These are phyloP conservation scores for Agrocybe chaxingu DNA, from an alignment of 768 basidiomycete genomes.

Conservation along the genomic window DNA sequence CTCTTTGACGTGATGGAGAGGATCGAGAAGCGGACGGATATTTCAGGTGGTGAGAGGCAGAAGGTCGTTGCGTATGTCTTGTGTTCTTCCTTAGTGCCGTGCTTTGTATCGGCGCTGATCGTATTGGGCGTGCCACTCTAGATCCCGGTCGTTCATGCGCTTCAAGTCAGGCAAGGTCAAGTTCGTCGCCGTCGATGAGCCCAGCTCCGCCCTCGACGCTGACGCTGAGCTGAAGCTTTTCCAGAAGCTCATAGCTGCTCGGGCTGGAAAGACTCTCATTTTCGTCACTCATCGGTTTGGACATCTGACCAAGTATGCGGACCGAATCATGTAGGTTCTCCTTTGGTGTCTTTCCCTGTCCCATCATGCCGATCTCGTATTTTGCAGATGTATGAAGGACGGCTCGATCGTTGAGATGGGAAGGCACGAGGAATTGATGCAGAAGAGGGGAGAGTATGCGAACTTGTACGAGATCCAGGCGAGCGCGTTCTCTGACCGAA, in stretches of 20 bases:
- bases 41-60: conserved; percentile 44
- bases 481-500: conserved; percentile 8
- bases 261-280: conserved; percentile 46
- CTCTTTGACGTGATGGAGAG: conserved; percentile 15
- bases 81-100: neutral
- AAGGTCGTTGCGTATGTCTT: conserved; percentile 40
- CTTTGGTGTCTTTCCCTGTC: neutral
- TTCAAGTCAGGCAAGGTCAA: conserved; percentile 30
- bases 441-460: conserved; percentile 31
- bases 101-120: neutral
- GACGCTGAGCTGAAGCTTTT: conserved; percentile 46
- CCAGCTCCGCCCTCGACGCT: conserved; percentile 52
- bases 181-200: conserved; percentile 22
- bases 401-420: conserved; percentile 35
- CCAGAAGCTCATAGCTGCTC: conserved; percentile 26
- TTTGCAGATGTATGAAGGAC: conserved; percentile 38
- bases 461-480: conserved; percentile 37
- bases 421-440: conserved; percentile 34
- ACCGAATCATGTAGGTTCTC: conserved; percentile 43
- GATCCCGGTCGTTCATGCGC: conserved; percentile 43
- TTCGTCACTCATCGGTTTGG: conserved; percentile 53
- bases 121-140: conserved; percentile 5
- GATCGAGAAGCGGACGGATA: conserved; percentile 19
- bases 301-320: conserved; percentile 42
- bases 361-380: conserved; percentile 6